A percentile compares a stretch with the other conserved stretches of the same genome.
Conservation (phyloP, 1,284 basidiomycete genomes). For the Cystobasidiaceae sp. region DNA sequence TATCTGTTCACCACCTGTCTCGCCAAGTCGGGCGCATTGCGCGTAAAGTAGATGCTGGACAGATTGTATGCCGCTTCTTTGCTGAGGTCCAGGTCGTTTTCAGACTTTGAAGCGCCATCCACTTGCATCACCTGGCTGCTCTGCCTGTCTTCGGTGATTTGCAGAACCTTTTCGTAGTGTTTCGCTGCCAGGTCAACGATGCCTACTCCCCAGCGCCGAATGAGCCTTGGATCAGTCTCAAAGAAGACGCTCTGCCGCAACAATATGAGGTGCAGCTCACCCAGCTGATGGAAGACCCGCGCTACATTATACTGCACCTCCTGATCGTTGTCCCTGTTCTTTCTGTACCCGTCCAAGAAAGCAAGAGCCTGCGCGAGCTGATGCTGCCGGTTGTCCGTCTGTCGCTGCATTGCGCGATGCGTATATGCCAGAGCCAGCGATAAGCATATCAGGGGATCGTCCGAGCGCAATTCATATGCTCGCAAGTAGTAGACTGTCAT, state of each 20-base stretch:
- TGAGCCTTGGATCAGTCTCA: too few relatives aligned
- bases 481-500: constrained; percentile 72
- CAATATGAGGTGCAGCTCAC: too few relatives aligned
- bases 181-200: constrained; percentile 69
- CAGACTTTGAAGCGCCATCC: background rate
- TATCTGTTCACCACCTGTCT: constrained; percentile 45
- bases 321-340: constrained; percentile 53
- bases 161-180: constrained; percentile 73
- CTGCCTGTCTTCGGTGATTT: constrained; percentile 45
- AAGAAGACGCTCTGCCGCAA: too few relatives aligned
- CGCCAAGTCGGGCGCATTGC: constrained; percentile 56
- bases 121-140: background rate
- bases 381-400: constrained; percentile 89
- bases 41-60: constrained; percentile 69
- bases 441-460: constrained; percentile 80
- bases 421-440: constrained; percentile 75
- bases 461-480: constrained; percentile 73
- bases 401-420: constrained; percentile 83
- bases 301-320: constrained; percentile 88
- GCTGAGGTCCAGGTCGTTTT: constrained; percentile 27
- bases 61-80: constrained; percentile 81
- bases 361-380: constrained; percentile 73
- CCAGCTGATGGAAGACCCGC: constrained; percentile 81
- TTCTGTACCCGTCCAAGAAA: constrained; percentile 71
- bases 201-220: too few relatives aligned